A percentile compares a stretch with the other conserved stretches of the same genome.
phyloP scores from a whole-genome alignment of 768 basidiomycete genomes.

The Xerocomus brunneocitrinus region DNA sequence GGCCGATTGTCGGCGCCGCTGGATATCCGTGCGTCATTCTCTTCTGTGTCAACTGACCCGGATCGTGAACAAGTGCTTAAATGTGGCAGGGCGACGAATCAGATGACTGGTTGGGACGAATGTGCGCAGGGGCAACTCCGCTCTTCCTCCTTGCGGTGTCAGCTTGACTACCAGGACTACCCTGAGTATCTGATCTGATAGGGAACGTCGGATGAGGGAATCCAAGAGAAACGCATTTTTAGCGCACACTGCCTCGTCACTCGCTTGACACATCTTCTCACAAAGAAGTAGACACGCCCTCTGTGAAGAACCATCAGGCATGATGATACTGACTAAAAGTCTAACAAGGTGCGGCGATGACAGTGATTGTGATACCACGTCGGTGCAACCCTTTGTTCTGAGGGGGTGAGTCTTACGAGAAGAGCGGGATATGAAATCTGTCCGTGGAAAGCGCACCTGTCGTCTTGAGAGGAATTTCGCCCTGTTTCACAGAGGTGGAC shows the following conservation, averaged over 20 bases:
- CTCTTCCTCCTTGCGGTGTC: conserved; percentile 18
- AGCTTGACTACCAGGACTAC: conserved; percentile 12
- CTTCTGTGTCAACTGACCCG: conserved; percentile 5
- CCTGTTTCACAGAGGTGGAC: conserved; percentile 3
- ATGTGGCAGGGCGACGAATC: conserved; percentile 3
- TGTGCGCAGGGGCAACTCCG: conserved; percentile 6
- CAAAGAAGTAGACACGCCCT: conserved; percentile 6
- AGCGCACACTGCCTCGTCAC: conserved; percentile 21
- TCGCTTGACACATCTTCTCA: conserved; percentile 13
- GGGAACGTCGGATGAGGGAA: conserved; percentile 9
- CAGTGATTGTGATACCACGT: conserved; percentile 11
- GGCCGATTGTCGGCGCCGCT: conserved; percentile 13
- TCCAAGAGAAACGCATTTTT: conserved; percentile 22
- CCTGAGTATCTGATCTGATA: conserved; percentile 4
- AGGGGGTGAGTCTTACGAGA: conserved; percentile 1
- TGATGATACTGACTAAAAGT: conserved; percentile 24
- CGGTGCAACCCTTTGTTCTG: conserved; percentile 10
- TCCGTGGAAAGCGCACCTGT: conserved; percentile 7
- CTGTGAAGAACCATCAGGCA: conserved; percentile 9
- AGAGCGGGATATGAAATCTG: conserved; percentile 5
- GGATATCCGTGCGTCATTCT: not conserved
- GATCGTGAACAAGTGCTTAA: not conserved
- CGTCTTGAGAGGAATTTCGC: not conserved
- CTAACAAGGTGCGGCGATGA: conserved; percentile 16
- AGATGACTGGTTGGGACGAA: conserved; percentile 6